Evolutionary conservation across 139 green algal species (phyloP).

Genomic region (Chlamydomonas eustigma): DNA sequence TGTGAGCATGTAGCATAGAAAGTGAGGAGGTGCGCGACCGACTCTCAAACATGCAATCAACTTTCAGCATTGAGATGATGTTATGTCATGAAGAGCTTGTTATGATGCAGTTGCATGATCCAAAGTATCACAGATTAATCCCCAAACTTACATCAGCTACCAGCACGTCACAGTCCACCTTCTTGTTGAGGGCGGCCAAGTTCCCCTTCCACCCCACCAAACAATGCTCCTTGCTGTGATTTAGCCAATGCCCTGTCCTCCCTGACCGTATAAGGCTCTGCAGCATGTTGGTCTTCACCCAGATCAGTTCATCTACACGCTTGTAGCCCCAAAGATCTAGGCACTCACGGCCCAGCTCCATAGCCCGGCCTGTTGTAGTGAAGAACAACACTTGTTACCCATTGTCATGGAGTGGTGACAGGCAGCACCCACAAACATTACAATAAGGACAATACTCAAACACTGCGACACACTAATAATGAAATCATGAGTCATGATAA

Average conservation of each 20-base stretch:
- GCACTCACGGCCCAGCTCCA: conserved; percentile 82
- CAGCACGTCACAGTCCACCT: conserved; percentile 8
- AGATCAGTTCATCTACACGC: conserved; percentile 84
- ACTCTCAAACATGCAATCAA: no score
- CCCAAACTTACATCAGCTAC: conserved; percentile 3
- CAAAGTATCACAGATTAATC: no score
- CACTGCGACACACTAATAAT: no score
- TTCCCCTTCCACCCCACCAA: conserved; percentile 83
- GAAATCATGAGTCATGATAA: no score
- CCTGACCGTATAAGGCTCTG: conserved; percentile 73
- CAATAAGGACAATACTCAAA: neutral
- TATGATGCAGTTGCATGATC: no score
- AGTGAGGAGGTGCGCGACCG: no score
- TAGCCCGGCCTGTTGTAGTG: conserved; percentile 64
- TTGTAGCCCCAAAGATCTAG: conserved; percentile 80
- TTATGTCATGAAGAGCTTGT: no score
- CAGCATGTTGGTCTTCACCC: conserved; percentile 88
- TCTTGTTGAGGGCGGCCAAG: conserved; percentile 52
- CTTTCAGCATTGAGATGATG: no score
- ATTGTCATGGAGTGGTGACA: neutral
- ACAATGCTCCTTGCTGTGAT: conserved; percentile 89
- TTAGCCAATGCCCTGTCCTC: conserved; percentile 77
- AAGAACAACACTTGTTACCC: no score
- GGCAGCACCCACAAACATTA: no score
- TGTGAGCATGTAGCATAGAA: no score